Base-by-base conservation (phyloP, 352 stramenopile genomes). In the Peronospora destructor region DNA sequence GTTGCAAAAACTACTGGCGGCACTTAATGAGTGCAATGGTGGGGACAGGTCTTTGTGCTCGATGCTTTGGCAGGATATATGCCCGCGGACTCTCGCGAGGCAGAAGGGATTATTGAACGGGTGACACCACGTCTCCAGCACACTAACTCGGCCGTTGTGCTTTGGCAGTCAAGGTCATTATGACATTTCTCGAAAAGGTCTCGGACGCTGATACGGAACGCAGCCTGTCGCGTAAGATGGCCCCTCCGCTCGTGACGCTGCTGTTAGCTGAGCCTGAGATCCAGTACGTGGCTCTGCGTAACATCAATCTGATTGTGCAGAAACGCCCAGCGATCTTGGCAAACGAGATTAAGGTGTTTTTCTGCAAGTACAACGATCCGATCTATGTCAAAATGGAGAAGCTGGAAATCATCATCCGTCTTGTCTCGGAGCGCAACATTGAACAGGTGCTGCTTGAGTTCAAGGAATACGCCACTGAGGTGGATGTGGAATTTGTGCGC, bases 341-440 rank as follows among this genome's bases (percentile, higher is more conserved):
- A 49, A 97, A 97, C 56, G 85, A 95, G 69, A 95, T 95, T 49
- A 95, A 95, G 66, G 83, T 94, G 7, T 90, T 99, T 72, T 99
- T 99, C 61, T 99, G 96, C 87, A 99, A 99, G 76, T 99, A 99
- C 85, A 99, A 99, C 75, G 97, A 99, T 74, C 97, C 97, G 43
- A 90, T 92, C 54, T 92, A 92, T 64, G 81, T 92, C 52, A 92
- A 92, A 76, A 98, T 99, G 95, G 96, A 99, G 67, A 99, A 99
- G 68, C 79, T 99, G 10, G 96, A 99, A 68, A 98, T 99, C 57
- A 98, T 99, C 51, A 98, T 99, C 49, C 96, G 97, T 19, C 67
- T 99, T 1, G 95, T 98, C 2, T 96, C 82, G 11, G 95, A 99
- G 66, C 84, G 91, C 45, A 99, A 99, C 74, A 97, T 99, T 63